A percentile compares a stretch with the other conserved stretches of the same genome.
These are phyloP conservation scores for Fusarium nurragi DNA, from an alignment of 2,329 filamentous ascomycete genomes.

Conservation along the genomic window DNA sequence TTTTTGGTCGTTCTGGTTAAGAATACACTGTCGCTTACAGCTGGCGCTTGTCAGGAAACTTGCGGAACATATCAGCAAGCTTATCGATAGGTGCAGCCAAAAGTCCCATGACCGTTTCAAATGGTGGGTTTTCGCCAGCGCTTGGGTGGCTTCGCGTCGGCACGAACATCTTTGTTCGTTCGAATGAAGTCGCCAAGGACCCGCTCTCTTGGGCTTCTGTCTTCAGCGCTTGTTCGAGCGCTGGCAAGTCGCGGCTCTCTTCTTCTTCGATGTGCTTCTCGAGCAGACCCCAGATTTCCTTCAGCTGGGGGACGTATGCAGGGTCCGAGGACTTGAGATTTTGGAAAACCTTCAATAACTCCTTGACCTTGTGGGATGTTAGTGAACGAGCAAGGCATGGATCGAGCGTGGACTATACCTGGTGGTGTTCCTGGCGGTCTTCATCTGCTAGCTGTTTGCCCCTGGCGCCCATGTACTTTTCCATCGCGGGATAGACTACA, in stretches of 20 bases:
- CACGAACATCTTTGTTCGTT: conserved; percentile 62
- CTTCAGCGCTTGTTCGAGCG: conserved; percentile 55
- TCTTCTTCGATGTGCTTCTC: conserved; percentile 60
- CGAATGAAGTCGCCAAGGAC: conserved; percentile 53
- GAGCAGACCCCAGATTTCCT: conserved; percentile 55
- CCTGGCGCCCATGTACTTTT: conserved; percentile 55
- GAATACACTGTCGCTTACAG: too few relatives aligned
- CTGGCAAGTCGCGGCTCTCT: conserved; percentile 59
- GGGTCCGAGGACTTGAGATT: conserved; percentile 51
- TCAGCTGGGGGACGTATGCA: conserved; percentile 56
- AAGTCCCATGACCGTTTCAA: conserved; percentile 64
- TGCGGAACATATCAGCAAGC: conserved; percentile 63
- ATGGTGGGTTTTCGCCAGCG: conserved; percentile 62
- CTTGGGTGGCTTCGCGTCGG: conserved; percentile 62
- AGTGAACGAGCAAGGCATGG: neutral
- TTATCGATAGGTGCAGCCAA: conserved; percentile 66
- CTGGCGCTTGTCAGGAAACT: conserved; percentile 50
- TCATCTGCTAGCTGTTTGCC: conserved; percentile 57
- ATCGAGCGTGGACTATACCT: neutral
- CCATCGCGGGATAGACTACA: conserved; percentile 64
- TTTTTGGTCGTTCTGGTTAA: too few relatives aligned
- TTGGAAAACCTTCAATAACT: conserved; percentile 61
- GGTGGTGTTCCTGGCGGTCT: conserved; percentile 59
- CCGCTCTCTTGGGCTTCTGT: conserved; percentile 42
- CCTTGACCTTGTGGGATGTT: conserved; percentile 56